These are phyloP conservation scores for Candida alai DNA, from an alignment of 805 yeast genomes.

Conservation along the genomic window DNA sequence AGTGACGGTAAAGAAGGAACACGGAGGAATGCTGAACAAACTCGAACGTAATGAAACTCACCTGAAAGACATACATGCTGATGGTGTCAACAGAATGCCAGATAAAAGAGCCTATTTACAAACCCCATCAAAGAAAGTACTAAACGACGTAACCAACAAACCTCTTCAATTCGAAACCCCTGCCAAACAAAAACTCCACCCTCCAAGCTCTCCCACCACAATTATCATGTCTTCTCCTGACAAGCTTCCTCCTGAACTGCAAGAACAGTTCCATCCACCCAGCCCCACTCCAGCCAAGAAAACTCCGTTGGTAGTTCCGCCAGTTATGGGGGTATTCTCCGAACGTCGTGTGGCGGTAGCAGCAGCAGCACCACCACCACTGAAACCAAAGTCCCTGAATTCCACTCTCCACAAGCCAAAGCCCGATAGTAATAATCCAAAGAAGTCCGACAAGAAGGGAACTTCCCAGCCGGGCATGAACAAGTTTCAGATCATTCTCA, in stretches of 20 bases:
- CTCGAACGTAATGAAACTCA: background rate
- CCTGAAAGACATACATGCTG: too few species aligned
- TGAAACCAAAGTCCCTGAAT: constrained; percentile 3
- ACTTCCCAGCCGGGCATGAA: constrained; percentile 40
- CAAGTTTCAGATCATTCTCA: constrained; percentile 44
- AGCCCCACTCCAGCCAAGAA: constrained; percentile 39
- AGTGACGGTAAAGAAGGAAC: too few species aligned
- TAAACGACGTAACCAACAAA: constrained; percentile 23
- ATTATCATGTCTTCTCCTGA: constrained; percentile 35
- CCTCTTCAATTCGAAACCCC: constrained; percentile 28
- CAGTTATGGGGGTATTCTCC: constrained; percentile 37
- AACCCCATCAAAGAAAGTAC: constrained; percentile 32
- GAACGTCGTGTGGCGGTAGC: constrained; percentile 13
- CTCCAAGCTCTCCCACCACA: constrained; percentile 39
- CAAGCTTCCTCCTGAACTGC: constrained; percentile 9
- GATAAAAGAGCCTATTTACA: constrained; percentile 16
- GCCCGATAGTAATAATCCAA: constrained; percentile 2
- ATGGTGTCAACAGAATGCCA: too few species aligned
- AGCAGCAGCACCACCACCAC: constrained; percentile 9
- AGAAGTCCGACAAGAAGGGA: constrained; percentile 19
- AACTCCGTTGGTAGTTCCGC: constrained; percentile 18
- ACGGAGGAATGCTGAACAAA: too few species aligned
- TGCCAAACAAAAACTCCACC: constrained; percentile 25
- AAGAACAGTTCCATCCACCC: constrained; percentile 18
- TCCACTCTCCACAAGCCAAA: background rate